Evolutionary conservation across 192 early-diverging fungal species (phyloP).

Genomic region (Linnemannia zychae): DNA sequence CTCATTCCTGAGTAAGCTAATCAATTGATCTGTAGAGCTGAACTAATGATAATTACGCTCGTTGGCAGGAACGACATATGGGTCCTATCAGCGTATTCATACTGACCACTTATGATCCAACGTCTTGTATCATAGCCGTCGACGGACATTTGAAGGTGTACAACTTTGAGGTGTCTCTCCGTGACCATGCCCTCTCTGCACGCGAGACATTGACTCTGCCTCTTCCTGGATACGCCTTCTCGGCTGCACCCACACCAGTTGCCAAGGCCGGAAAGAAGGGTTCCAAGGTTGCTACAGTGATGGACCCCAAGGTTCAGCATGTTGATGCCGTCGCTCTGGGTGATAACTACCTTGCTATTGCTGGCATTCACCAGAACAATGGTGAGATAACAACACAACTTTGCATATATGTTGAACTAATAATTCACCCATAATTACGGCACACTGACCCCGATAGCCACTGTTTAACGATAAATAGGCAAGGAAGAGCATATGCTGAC

Average conservation of each 20-base stretch:
- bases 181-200: slow-evolving; percentile 19
- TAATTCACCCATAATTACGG: neutral
- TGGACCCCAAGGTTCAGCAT: slow-evolving; percentile 18
- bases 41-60: neutral
- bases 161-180: slow-evolving; percentile 22
- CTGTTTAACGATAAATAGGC: neutral
- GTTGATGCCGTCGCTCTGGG: slow-evolving; percentile 52
- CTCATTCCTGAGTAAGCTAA: slow-evolving; percentile 46
- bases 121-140: slow-evolving; percentile 20
- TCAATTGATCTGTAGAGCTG: neutral
- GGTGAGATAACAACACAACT: slow-evolving; percentile 11
- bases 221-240: slow-evolving; percentile 36
- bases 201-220: slow-evolving; percentile 45
- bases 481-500: slow-evolving; percentile 59
- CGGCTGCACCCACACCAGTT: neutral
- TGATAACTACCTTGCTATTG: slow-evolving; percentile 64
- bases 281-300: slow-evolving; percentile 21
- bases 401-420: neutral
- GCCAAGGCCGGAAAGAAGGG: slow-evolving; percentile 30
- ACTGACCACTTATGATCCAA: neutral
- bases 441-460: neutral
- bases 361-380: slow-evolving; percentile 34
- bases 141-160: slow-evolving; percentile 43
- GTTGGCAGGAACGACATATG: neutral
- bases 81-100: too few relatives aligned